Base-by-base conservation (phyloP, 805 yeast species). In the Pichia occidentalis region DNA sequence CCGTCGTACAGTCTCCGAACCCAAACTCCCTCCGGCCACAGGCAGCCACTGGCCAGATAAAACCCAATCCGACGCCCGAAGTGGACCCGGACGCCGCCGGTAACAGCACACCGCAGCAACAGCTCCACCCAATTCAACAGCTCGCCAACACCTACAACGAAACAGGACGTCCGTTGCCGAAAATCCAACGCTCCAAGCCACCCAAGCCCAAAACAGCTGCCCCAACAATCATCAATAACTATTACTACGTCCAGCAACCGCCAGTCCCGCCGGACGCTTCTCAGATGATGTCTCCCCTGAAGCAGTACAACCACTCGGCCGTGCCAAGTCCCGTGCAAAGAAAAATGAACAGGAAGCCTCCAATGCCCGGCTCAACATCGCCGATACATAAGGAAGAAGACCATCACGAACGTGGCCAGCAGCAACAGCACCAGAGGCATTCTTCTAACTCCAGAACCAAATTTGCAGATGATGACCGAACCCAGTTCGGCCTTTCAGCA, bases 1-100 rank as follows among this genome's bases (percentile, higher is more conserved):
- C 9, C 5, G 16, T 30, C 22, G 4, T 29, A 18, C n/a, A 41
- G 43, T 48, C 50, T 5, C 48, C 45, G 4, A 46, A 42, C 25
- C 50, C 50, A 17, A 45, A 45, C 20, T 25, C 42, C 13, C 39
- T 45, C 29, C 44, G 35, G 45, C 55, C 48, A 33, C 56, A 46
- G 45, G 44, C 46, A 32, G 50, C 44, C 37, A 52, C 51, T 10
- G 51, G 47, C 16, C 28, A 27, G 9, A 20, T 33, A 18, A 18
- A 22, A 8, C 36, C n/a, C n/a, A n/a, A n/a, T n/a, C n/a, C n/a
- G n/a, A n/a, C n/a, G n/a, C n/a, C n/a, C n/a, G n/a, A n/a, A n/a
- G n/a, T n/a, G 14, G 17, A 7, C 32, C 8, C 13, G 20, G 12
- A 18, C 27, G 26, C 19, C 28, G 25, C 42, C 41, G 23, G 52